Evolutionary conservation across 169 alveolate genomes (phyloP).

Genomic region (Cryptosporidium meleagridis): DNA sequence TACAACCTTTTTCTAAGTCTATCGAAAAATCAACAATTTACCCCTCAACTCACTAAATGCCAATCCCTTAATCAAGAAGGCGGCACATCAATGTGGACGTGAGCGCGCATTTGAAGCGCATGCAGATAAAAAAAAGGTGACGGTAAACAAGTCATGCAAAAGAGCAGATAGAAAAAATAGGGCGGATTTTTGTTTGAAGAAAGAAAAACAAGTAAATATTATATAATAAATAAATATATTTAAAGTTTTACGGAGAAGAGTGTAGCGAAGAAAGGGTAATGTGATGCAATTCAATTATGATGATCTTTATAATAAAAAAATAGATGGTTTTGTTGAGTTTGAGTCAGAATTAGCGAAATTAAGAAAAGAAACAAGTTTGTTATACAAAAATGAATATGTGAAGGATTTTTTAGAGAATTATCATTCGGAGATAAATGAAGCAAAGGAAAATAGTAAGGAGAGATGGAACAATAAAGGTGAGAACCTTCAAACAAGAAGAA

Average conservation of each 20-base stretch:
- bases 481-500: background rate
- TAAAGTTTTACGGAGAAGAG: background rate
- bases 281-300: constrained; percentile 62
- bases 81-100: background rate
- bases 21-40: background rate
- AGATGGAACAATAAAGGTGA: background rate
- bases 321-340: constrained; percentile 25
- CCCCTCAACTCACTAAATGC: background rate
- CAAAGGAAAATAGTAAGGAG: constrained; percentile 1
- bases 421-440: constrained; percentile 1
- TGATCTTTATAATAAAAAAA: background rate
- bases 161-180: background rate
- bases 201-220: no score
- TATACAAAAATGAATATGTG: constrained; percentile 60
- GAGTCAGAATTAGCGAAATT: constrained; percentile 51
- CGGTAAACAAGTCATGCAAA: constrained; percentile 18
- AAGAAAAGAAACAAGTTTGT: constrained; percentile 46
- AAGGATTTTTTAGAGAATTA: constrained; percentile 48
- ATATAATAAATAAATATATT: background rate
- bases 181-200: no score
- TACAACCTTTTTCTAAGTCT: background rate
- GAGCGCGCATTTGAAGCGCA: background rate
- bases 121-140: background rate
- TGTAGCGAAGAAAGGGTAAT: background rate
- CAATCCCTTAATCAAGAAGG: background rate